Evolutionary conservation across 202 grass and related monocot species (phyloP).

Genomic region (Cymbopogon flexuosus): DNA sequence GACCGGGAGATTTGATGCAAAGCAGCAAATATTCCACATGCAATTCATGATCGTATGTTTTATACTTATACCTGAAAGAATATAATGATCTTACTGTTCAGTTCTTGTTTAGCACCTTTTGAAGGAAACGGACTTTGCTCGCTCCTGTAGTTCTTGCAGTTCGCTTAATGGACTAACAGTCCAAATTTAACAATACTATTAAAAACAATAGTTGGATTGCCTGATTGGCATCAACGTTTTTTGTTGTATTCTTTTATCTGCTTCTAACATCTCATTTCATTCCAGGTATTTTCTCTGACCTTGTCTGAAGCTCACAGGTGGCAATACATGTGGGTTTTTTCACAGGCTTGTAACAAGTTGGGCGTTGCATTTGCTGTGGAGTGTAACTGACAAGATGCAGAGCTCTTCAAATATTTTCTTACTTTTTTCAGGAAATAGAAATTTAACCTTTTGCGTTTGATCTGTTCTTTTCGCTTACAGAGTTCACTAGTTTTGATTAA

Average conservation of each 20-base stretch:
- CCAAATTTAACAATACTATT: slow-evolving; percentile 8
- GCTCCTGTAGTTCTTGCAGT: slow-evolving; percentile 20
- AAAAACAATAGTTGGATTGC: slow-evolving; percentile 9
- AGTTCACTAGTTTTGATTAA: slow-evolving; percentile 8
- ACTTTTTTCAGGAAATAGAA: background rate
- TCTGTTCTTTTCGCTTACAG: slow-evolving; percentile 5
- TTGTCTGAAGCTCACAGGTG: slow-evolving; percentile 98
- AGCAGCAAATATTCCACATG: slow-evolving; percentile 11
- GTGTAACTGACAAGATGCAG: slow-evolving; percentile 34
- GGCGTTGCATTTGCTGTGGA: slow-evolving; percentile 22
- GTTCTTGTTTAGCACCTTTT: background rate
- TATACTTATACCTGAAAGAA: background rate
- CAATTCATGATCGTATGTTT: background rate
- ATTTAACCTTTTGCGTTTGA: slow-evolving; percentile 10
- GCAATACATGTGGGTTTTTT: slow-evolving; percentile 40
- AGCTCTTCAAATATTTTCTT: slow-evolving; percentile 22
- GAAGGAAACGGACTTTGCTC: slow-evolving; percentile 14
- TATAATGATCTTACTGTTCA: slow-evolving; percentile 15
- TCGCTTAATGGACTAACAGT: slow-evolving; percentile 6
- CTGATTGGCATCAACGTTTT: slow-evolving; percentile 9
- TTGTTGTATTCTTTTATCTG: slow-evolving; percentile 10
- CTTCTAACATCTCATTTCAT: slow-evolving; percentile 45
- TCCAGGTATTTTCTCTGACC: slow-evolving; percentile 99
- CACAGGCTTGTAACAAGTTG: slow-evolving; percentile 45
- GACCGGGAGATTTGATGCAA: background rate